These are phyloP conservation scores for Barbarea vulgaris DNA, from an alignment of 345 rosid genomes.

Conservation along the genomic window DNA sequence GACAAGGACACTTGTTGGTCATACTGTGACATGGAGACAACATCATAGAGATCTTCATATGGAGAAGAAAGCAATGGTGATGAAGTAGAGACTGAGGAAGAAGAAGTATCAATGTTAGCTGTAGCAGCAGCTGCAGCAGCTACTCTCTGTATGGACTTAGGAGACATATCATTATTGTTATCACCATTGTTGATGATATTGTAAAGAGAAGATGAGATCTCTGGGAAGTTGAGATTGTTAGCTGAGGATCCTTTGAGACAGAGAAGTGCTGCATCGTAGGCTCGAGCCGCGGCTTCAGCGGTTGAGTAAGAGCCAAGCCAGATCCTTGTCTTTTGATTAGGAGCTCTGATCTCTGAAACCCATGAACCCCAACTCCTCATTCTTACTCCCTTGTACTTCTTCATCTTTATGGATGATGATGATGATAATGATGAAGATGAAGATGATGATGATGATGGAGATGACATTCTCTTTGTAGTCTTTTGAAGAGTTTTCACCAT, in stretches of 20 bases:
- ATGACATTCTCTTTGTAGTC: conserved; percentile 40
- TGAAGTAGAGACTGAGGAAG: conserved; percentile 45
- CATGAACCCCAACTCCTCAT: conserved; percentile 99
- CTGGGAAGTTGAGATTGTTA: conserved; percentile 80
- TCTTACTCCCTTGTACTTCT: conserved; percentile 92
- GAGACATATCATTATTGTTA: conserved; percentile 36
- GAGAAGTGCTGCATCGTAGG: conserved; percentile 94
- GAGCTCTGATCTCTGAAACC: conserved; percentile 98
- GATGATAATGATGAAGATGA: conserved; percentile 36
- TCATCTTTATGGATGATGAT: conserved; percentile 44
- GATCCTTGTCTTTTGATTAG: conserved; percentile 91
- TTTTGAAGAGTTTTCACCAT: conserved; percentile 68
- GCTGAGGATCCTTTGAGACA: conserved; percentile 89
- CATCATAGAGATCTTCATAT: conserved; percentile 49
- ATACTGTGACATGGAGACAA: conserved; percentile 44
- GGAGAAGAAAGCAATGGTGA: conserved; percentile 54
- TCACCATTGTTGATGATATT: conserved; percentile 25
- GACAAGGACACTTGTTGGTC: conserved; percentile 42
- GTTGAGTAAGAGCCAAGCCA: conserved; percentile 99
- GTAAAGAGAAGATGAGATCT: conserved; percentile 48
- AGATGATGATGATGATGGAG: conserved; percentile 37
- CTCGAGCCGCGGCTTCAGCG: conserved; percentile 94
- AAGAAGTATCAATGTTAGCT: conserved; percentile 36
- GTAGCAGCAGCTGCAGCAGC: conserved; percentile 44
- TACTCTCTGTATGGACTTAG: conserved; percentile 44